Percentiles rank a stretch among this genome's conserved stretches.
Evolutionary conservation across 1,284 basidiomycete species (phyloP).

Genomic region (Cryptococcus wingfieldii): DNA sequence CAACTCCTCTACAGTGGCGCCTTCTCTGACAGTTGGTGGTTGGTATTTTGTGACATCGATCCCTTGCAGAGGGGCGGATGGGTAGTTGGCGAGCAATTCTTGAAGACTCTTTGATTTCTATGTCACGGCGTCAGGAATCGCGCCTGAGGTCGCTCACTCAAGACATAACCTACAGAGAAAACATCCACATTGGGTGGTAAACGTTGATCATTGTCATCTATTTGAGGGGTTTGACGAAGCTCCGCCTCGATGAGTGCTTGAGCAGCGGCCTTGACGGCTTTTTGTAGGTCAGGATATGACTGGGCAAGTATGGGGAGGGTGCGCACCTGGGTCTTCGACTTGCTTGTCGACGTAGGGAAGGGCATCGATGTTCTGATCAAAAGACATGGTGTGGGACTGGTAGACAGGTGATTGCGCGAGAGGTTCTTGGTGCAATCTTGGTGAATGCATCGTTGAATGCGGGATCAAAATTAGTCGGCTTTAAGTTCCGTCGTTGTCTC

Average conservation of each 20-base stretch:
- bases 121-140: background rate
- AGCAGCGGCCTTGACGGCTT: conserved; percentile 37
- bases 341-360: conserved; percentile 94
- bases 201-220: conserved; percentile 57
- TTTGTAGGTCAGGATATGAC: conserved; percentile 31
- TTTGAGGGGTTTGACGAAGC: conserved; percentile 30
- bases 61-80: conserved; percentile 55
- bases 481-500: background rate
- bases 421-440: no score
- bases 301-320: conserved; percentile 49
- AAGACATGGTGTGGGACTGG: conserved; percentile 23
- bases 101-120: conserved; percentile 52
- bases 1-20: conserved; percentile 72
- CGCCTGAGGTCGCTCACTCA: no score
- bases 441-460: background rate
- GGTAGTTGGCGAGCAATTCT: conserved; percentile 65
- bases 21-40: conserved; percentile 61
- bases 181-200: conserved; percentile 62
- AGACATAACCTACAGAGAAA: conserved; percentile 26
- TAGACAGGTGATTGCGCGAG: background rate
- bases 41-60: conserved; percentile 79
- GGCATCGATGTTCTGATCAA: conserved; percentile 60
- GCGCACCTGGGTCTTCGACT: conserved; percentile 66
- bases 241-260: conserved; percentile 47
- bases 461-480: conserved; percentile 8